Evolutionary conservation across 2,329 filamentous ascomycete species (phyloP).

Genomic region (Cytospora piceae): DNA sequence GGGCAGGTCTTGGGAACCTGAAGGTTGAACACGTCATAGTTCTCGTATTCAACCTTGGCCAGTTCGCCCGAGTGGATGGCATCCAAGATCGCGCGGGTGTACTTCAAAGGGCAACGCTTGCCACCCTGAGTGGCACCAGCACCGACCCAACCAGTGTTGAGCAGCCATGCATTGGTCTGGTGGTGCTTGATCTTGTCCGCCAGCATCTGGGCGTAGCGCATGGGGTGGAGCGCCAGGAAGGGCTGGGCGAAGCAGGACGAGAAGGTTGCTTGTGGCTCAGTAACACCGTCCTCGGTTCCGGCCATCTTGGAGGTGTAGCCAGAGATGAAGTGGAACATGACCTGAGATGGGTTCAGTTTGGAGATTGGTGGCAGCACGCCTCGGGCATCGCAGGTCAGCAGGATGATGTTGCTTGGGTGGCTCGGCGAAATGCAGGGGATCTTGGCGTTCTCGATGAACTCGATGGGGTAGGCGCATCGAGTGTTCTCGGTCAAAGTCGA

Average conservation of each 20-base stretch:
- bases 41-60: slow-evolving; percentile 90
- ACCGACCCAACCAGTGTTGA: slow-evolving; percentile 98
- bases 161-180: slow-evolving; percentile 95
- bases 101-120: slow-evolving; percentile 97
- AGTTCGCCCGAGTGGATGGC: slow-evolving; percentile 97
- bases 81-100: slow-evolving; percentile 97
- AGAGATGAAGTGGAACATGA: slow-evolving; percentile 99
- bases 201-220: slow-evolving; percentile 98
- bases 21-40: slow-evolving; percentile 95
- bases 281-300: slow-evolving; percentile 95
- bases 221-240: slow-evolving; percentile 97
- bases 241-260: slow-evolving; percentile 99
- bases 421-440: slow-evolving; percentile 87
- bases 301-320: slow-evolving; percentile 99
- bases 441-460: slow-evolving; percentile 99
- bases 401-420: slow-evolving; percentile 96
- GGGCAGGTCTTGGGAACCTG: slow-evolving; percentile 91
- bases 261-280: slow-evolving; percentile 97
- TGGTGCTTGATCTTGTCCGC: slow-evolving; percentile 96
- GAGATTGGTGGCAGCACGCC: slow-evolving; percentile 97
- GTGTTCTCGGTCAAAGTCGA: slow-evolving; percentile 96
- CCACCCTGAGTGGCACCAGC: slow-evolving; percentile 88
- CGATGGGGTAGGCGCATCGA: slow-evolving; percentile 96
- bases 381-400: slow-evolving; percentile 96
- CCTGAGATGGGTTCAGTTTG: slow-evolving; percentile 91